Evolutionary conservation across 2,329 filamentous ascomycete genomes (phyloP).

Genomic region (Botrytis hyacinthi): DNA sequence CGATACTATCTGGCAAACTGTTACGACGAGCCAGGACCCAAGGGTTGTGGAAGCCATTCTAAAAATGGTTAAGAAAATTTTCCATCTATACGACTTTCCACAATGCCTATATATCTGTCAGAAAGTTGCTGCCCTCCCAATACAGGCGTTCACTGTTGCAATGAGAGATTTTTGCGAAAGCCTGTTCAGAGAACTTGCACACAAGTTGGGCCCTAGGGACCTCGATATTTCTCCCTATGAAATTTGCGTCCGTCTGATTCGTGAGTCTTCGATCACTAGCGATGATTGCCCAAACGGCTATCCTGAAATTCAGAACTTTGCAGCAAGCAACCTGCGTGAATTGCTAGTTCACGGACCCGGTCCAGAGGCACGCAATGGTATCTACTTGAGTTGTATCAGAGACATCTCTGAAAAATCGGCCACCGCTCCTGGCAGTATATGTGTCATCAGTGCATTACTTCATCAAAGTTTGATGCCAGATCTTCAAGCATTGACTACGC

Average conservation of each 20-base stretch:
- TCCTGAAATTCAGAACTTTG: constrained; percentile 62
- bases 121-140: constrained; percentile 65
- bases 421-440: constrained; percentile 71
- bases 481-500: constrained; percentile 54
- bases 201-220: constrained; percentile 46
- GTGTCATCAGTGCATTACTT: constrained; percentile 56
- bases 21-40: constrained; percentile 78
- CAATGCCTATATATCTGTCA: constrained; percentile 64
- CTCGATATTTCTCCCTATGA: constrained; percentile 50
- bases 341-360: constrained; percentile 58
- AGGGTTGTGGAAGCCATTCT: constrained; percentile 79
- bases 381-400: constrained; percentile 65
- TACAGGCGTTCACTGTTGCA: constrained; percentile 59
- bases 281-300: constrained; percentile 55
- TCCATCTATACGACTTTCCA: constrained; percentile 48
- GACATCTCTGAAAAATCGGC: constrained; percentile 63
- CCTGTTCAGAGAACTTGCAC: constrained; percentile 46
- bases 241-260: constrained; percentile 65
- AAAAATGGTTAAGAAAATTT: constrained; percentile 55
- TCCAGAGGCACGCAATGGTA: constrained; percentile 54
- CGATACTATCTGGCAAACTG: constrained; percentile 79
- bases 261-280: constrained; percentile 63
- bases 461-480: constrained; percentile 49
- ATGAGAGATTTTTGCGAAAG: constrained; percentile 62
- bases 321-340: constrained; percentile 57